Evolutionary conservation across 495 filamentous ascomycete genomes (phyloP), one percentile per base, ranked within the genome.

Genomic region (Xylaria longipes): DNA sequence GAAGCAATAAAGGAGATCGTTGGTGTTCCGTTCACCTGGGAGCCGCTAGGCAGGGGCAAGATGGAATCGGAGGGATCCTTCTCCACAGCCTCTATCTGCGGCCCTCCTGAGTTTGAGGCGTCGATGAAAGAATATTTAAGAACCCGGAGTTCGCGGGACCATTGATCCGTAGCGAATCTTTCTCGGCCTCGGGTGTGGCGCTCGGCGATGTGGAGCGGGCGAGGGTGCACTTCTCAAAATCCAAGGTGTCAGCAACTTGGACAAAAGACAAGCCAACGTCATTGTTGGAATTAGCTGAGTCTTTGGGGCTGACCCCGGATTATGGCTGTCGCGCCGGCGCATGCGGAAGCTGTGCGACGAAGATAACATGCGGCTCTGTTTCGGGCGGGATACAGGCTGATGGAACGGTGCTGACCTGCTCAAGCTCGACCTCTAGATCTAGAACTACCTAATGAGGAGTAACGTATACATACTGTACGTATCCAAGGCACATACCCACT

Each of bases 321-420:
- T 65, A 56, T 52, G 68, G 68, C 43, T 70, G 69, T 46, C 69
- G 69, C 5, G 69, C 50, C 35, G 69, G 61, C 17, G 45, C 58
- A 20, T 71, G 69, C 35, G 69, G 68, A 4, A 71, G 69, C 48
- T 71, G 69, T 41, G 69, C 69, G 6, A 31, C 61, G 25, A 71
- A 71, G 61, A n/a, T 71, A 7, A 58, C 57, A 12, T 70, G 68
- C 68, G 68, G 68, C 56, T 63, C 68, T 22, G 68, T 70, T 5
- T 70, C 58, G 25, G 68, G 68, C 20, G 68, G 60, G 0, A n/a
- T 70, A 41, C 68, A 70, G 35, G 68, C 57, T 46, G 68, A 70
- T 39, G 68, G 68, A 12, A 70, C 68, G 31, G 68, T 70, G 41
- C 58, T 70, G 25, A 70, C 68, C 3, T 70, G 68, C 33, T 70